Base-by-base conservation (phyloP, 257 asterid species). In the Solanum clarkiae region DNA sequence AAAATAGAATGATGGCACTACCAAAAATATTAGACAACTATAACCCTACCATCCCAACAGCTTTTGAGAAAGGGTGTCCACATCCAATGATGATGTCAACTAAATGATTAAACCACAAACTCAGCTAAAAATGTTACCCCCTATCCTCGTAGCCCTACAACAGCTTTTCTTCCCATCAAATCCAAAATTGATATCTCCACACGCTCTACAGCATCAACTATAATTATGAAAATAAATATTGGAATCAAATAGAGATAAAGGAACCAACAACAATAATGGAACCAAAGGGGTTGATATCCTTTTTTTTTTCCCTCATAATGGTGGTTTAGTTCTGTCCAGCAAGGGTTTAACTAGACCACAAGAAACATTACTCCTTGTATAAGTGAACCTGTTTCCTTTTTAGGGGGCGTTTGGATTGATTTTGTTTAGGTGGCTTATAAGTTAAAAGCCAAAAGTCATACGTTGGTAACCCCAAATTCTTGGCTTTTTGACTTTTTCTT, bases 131-230 rank as follows among this genome's bases (percentile, higher is more conserved):
- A 75, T 16, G 59, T 11, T 45, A 15, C 44, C 62, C 60, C 1
- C n/a, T 75, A 5, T 22, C 36, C 45, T 49, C 82, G 45, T 14
- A 75, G 42, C 40, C 44, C 51, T 22, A 47, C 81, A 62, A 47
- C 85, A 63, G 7, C 42, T 36, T 29, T 83, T 45, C 62, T 32
- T 22, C 62, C 17, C 59, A 80, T 82, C 80, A 56, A n/a, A 45
- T 87, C 80, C 81, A 65, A 79, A 75, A 80, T 70, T 81, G 60
- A 57, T 53, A 49, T 59, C 75, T 62, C 86, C 89, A 79, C 89
- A 82, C 82, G 87, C 86, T 88, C 88, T 74, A 71, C 85, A 81
- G 84, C 68, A 69, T 80, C 42, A 55, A 7, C 75, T 51, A 74
- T 77, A 70, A 79, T 40, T 80, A 85, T 62, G 72, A 74, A 22